Evolutionary conservation across 768 basidiomycete genomes (phyloP), one percentile per base, ranked within the genome.

Genomic region (Thelephora aurantiotincta): DNA sequence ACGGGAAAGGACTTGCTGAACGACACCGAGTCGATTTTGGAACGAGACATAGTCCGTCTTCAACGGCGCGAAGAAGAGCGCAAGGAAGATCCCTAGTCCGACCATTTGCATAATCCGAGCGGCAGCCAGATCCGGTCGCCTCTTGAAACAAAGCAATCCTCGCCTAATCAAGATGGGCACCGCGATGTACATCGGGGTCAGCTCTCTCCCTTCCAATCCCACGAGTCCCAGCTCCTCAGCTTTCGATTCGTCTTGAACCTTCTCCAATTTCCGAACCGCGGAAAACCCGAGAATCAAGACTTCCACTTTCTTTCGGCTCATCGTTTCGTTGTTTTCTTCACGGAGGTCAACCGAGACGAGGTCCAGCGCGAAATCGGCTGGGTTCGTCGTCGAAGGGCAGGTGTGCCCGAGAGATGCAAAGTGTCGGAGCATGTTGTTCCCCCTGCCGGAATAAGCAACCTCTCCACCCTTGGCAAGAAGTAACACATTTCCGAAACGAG

Each of bases 1-100:
- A 0, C 66, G 58, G 30, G 56, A 48, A 23, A 58, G 58, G 16
- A 50, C 56, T 49, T 61, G 61, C 26, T 46, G 43, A 11, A 61
- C 51, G 20, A 62, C 51, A 57, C 67, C 67, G 16, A 70, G 67
- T 5, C 66, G 60, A 54, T 68, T 64, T 48, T 70, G 68, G 1
- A 65, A 65, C 20, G 61, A 65, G 16, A 63, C 53, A 0, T 65
- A 64, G 2, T 66, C 67, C 35, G 60, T 56, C 2, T 35, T 57
- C 19, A 69, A 56, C 4, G 65, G 57, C 33, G 62, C 60, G 51
- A 63, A 67, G 54, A 66, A 67, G 14, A 68, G 51, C 16, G 64
- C 57, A 51, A 67, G 63, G 38, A 64, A 48, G 11, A 57, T 23
- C 4, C 49, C 56, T 14, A 57, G 45, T 33, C 59, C 44, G 0